phyloP scores from a whole-genome alignment of 2,329 filamentous ascomycete species.

The Incumbomyces delicatus region DNA sequence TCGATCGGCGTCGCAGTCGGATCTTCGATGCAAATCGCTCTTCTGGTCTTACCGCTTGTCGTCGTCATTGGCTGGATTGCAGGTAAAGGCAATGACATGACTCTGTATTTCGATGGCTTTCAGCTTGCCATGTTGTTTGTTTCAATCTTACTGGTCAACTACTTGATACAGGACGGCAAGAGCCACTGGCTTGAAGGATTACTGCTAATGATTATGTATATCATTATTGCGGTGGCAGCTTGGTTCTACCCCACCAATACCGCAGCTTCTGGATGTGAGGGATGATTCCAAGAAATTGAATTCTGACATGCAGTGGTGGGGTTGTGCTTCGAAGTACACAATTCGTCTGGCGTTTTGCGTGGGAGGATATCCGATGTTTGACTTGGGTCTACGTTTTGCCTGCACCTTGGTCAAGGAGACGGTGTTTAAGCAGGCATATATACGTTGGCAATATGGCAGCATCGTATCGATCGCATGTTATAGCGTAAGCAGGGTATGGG shows the following conservation, averaged over 20 bases:
- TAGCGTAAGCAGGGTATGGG: no score
- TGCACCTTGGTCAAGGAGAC: no score
- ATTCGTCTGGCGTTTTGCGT: no score
- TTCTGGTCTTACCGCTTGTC: slow-evolving; percentile 51
- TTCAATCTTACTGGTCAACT: slow-evolving; percentile 46
- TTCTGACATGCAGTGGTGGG: no score
- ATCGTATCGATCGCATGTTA: no score
- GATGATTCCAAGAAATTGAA: no score
- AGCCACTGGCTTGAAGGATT: slow-evolving; percentile 53
- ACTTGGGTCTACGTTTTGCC: no score
- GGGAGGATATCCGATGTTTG: no score
- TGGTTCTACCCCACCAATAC: slow-evolving; percentile 14
- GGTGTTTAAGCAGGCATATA: no score
- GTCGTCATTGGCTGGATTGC: slow-evolving; percentile 54
- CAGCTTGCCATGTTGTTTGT: slow-evolving; percentile 62
- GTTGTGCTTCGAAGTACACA: no score
- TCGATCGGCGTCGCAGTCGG: slow-evolving; percentile 57
- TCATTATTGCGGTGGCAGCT: slow-evolving; percentile 50
- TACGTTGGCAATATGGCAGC: no score
- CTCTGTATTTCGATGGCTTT: slow-evolving; percentile 77
- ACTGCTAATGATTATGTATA: slow-evolving; percentile 49
- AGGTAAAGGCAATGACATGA: slow-evolving; percentile 51
- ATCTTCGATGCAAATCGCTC: slow-evolving; percentile 55
- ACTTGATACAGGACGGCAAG: slow-evolving; percentile 52
- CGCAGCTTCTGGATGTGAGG: slow-evolving; percentile 2